These are phyloP conservation scores for Globisporangium nagaii DNA, from an alignment of 352 stramenopile species.

Conservation along the genomic window DNA sequence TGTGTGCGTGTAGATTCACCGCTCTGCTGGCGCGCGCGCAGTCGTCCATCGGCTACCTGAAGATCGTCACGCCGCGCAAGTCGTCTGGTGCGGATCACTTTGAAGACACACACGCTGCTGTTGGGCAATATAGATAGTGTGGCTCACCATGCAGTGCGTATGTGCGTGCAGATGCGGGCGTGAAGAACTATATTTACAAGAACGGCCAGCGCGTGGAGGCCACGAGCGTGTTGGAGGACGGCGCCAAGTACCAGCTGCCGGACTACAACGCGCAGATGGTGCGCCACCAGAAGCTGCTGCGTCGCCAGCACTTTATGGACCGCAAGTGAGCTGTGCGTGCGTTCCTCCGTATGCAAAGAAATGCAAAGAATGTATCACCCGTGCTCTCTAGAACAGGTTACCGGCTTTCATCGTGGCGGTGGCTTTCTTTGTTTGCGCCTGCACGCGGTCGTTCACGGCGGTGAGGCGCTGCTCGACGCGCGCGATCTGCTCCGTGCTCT, in stretches of 20 bases:
- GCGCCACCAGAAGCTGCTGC: slow-evolving; percentile 71
- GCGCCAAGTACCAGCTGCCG: slow-evolving; percentile 60
- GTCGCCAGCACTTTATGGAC: slow-evolving; percentile 86
- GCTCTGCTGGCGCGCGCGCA: slow-evolving; percentile 71
- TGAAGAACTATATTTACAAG: slow-evolving; percentile 80
- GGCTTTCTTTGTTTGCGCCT: slow-evolving; percentile 66
- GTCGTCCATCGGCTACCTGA: slow-evolving; percentile 78
- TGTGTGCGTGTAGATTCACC: slow-evolving; percentile 32
- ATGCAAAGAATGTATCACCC: background rate
- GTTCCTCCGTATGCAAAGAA: too few species aligned
- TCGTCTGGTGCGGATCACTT: slow-evolving; percentile 30
- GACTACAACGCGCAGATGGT: slow-evolving; percentile 69
- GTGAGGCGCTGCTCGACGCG: slow-evolving; percentile 64
- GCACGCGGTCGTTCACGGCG: slow-evolving; percentile 57
- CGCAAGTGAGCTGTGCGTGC: slow-evolving; percentile 58
- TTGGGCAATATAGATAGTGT: too few species aligned
- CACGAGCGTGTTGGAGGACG: slow-evolving; percentile 32
- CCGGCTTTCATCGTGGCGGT: slow-evolving; percentile 31
- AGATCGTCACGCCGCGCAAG: slow-evolving; percentile 79
- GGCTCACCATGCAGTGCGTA: too few species aligned
- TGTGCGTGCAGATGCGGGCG: slow-evolving; percentile 34
- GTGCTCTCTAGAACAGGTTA: slow-evolving; percentile 29
- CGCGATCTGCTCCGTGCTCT: slow-evolving; percentile 69
- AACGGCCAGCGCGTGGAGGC: slow-evolving; percentile 69
- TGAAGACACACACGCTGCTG: too few species aligned